Percentiles rank a stretch among this genome's conserved stretches.
Evolutionary conservation across 2,329 filamentous ascomycete species (phyloP).

Genomic region (Fusarium sp.): DNA sequence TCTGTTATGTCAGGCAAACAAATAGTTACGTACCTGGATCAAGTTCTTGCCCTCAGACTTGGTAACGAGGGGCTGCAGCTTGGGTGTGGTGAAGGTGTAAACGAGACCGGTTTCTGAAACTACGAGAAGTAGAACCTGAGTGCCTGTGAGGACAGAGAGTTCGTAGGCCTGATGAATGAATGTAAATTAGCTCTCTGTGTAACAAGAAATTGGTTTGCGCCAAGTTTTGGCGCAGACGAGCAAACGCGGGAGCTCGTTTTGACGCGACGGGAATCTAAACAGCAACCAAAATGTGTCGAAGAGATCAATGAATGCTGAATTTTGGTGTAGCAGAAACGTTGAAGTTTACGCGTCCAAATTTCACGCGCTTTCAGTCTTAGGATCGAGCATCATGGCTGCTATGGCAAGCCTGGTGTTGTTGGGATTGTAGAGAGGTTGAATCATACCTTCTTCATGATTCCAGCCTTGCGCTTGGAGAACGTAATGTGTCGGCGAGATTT

Average conservation of each 20-base stretch:
- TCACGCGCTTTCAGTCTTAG: background rate
- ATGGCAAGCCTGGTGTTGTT: conserved; percentile 1
- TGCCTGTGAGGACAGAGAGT: conserved; percentile 95
- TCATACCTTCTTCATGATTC: conserved; percentile 99
- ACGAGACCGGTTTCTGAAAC: conserved; percentile 97
- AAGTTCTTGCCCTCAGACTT: conserved; percentile 99
- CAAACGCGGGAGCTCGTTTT: conserved; percentile 1
- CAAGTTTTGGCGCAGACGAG: background rate
- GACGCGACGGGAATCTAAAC: conserved; percentile 16
- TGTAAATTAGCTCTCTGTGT: conserved; percentile 31
- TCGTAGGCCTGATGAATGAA: conserved; percentile 81
- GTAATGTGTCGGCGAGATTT: conserved; percentile 99
- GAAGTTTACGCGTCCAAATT: background rate
- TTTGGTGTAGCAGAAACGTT: background rate
- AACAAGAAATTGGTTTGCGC: background rate
- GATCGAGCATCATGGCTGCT: background rate
- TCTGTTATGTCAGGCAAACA: background rate
- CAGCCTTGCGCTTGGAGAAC: conserved; percentile 99
- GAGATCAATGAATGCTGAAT: background rate
- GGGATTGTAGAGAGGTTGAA: background rate
- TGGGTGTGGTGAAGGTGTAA: conserved; percentile 98
- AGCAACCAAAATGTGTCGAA: background rate
- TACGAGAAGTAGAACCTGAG: conserved; percentile 94
- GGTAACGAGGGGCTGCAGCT: conserved; percentile 96
- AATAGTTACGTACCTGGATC: conserved; percentile 79